Base-by-base conservation (phyloP, 1,284 basidiomycete species). In the Sporisorium reilianum region DNA sequence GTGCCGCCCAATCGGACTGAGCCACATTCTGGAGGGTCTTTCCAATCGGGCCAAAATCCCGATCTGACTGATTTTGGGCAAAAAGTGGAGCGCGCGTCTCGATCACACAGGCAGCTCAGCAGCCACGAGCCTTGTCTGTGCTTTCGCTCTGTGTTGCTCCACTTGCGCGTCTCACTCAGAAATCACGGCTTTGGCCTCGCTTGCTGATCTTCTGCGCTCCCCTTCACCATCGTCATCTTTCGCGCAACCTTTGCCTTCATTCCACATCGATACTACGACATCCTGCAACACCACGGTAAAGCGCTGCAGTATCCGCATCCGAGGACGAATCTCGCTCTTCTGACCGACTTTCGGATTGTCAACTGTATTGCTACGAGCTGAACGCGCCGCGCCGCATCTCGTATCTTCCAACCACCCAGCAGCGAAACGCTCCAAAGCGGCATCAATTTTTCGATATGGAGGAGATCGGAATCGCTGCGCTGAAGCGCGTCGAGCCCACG, bases 381-480 rank as follows among this genome's bases (percentile, higher is more conserved):
- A 34, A 25, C 32, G 26, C 41, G 16, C 5, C 34, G 53, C 22
- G 5, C 20, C 41, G 1, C 20, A 34, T n/a, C 38, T 2, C 5
- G 3, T 30, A 16, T 6, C 34, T 18, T 22, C 18, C 20, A 12
- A 44, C 53, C 11, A 11, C 3, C 11, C 45, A 20, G 25, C 38
- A 53, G 23, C 23, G 20, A 6, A 26, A 20, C 16, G 46, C 46
- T 30, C 26, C 18, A 20, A 30, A 30, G 28, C 10, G 26, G 46
- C 46, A 48, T 23, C 28, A 30, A 7, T 5, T 12, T 2, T 18
- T 3, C 41, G 22, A 55, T 3, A 84, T 84, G 82, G 82, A 84
- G 65, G 82, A 84, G 68, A 66, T 84, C 20, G 82, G 82, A 8
- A 83, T 84, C 59, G 41, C 69, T n/a, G 56, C 66, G 16, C 40